These are phyloP conservation scores for Leishmania amazonensis DNA, from an alignment of 208 protist genomes.

Conservation along the genomic window DNA sequence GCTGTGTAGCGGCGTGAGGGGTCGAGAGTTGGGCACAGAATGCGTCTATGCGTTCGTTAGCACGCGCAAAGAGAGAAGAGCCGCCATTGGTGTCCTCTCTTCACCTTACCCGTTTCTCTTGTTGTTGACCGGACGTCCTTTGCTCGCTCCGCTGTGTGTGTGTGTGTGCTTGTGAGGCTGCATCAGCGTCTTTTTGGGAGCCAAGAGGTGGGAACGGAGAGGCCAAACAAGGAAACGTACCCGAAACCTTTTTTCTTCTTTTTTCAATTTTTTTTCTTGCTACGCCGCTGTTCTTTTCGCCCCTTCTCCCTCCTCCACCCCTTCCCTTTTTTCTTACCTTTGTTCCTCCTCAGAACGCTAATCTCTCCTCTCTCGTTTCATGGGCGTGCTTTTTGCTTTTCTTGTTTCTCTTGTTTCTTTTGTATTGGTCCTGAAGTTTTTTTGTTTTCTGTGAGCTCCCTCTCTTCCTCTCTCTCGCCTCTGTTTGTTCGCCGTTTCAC, in stretches of 20 bases:
- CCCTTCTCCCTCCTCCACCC: not conserved
- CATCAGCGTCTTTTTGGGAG: too few relatives aligned
- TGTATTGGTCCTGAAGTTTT: slow-evolving; percentile 12
- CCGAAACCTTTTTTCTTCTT: not conserved
- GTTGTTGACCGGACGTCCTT: not conserved
- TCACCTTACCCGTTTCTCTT: not conserved
- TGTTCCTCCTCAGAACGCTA: not conserved
- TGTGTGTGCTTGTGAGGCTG: too few relatives aligned
- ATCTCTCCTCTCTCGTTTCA: slow-evolving; percentile 3
- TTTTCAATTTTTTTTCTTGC: not conserved
- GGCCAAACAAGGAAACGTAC: not conserved
- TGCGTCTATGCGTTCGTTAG: not conserved
- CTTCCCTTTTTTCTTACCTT: not conserved
- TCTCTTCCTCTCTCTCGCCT: slow-evolving; percentile 1
- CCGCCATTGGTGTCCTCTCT: not conserved
- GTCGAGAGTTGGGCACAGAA: not conserved
- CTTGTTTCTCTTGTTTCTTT: slow-evolving; percentile 13
- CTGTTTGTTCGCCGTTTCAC: not conserved
- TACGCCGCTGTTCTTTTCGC: not conserved
- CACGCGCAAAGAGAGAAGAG: not conserved
- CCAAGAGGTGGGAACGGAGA: too few relatives aligned
- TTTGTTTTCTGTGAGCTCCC: not conserved
- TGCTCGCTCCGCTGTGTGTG: not conserved
- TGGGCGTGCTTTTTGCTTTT: not conserved
- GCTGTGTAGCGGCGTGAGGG: not conserved